Conservation (phyloP, 768 basidiomycete species). For the Agrocybe praecox region DNA sequence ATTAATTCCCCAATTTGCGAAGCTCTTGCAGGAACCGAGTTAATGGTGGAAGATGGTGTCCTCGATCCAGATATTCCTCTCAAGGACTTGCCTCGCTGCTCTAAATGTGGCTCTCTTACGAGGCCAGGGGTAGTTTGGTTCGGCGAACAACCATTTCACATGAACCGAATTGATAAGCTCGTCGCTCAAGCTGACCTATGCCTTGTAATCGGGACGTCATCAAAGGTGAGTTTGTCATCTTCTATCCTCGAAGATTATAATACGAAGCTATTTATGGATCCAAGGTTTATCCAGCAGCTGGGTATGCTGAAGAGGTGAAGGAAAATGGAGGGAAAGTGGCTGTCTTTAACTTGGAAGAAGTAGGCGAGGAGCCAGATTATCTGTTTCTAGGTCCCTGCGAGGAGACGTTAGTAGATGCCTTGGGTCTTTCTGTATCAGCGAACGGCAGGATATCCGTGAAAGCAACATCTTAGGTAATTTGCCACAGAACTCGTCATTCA, state of each 20-base stretch:
- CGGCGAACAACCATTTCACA: slow-evolving; percentile 43
- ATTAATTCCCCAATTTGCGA: slow-evolving; percentile 45
- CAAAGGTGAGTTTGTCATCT: slow-evolving; percentile 36
- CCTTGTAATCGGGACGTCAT: slow-evolving; percentile 59
- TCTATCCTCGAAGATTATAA: neutral
- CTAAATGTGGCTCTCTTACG: slow-evolving; percentile 41
- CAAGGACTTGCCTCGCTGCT: slow-evolving; percentile 45
- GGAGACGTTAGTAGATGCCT: slow-evolving; percentile 41
- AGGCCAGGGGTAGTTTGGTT: slow-evolving; percentile 66
- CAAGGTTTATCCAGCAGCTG: slow-evolving; percentile 48
- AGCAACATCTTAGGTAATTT: neutral
- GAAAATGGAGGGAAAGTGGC: slow-evolving; percentile 40
- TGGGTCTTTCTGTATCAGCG: slow-evolving; percentile 27
- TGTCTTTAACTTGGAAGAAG: slow-evolving; percentile 40
- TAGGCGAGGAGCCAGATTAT: slow-evolving; percentile 46
- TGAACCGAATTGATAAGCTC: slow-evolving; percentile 40
- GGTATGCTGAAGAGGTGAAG: slow-evolving; percentile 34
- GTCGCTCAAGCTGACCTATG: slow-evolving; percentile 51
- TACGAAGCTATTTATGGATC: neutral
- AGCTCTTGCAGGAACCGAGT: slow-evolving; percentile 46
- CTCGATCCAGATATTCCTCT: slow-evolving; percentile 40
- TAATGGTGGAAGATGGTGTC: slow-evolving; percentile 31
- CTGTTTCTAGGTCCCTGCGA: slow-evolving; percentile 54
- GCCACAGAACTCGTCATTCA: neutral
- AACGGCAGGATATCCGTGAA: slow-evolving; percentile 13